Conservation (phyloP, 306 rosid genomes). For the Quercus dentata region DNA sequence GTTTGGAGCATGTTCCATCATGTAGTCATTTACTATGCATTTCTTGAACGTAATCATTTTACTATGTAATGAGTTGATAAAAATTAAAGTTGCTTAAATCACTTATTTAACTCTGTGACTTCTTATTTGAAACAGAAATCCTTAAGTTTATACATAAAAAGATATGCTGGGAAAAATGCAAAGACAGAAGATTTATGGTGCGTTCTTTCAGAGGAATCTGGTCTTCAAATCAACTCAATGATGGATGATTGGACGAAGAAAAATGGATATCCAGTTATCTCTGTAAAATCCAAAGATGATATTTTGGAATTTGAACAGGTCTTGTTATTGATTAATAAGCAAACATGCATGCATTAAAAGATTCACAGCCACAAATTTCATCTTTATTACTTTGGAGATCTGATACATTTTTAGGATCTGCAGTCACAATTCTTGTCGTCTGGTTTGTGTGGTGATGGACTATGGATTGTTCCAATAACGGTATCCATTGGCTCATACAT, state of each 20-base stretch:
- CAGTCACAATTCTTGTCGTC: constrained; percentile 56
- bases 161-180: constrained; percentile 53
- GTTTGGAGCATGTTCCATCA: not conserved
- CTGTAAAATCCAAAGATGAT: constrained; percentile 34
- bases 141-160: constrained; percentile 42
- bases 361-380: not conserved
- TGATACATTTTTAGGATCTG: constrained; percentile 23
- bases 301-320: constrained; percentile 60
- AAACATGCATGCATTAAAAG: not conserved
- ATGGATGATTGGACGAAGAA: constrained; percentile 64
- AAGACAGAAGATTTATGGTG: constrained; percentile 62
- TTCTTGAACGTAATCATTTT: not conserved
- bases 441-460: constrained; percentile 36
- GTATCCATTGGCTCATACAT: constrained; percentile 48
- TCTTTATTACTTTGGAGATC: not conserved
- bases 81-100: not conserved
- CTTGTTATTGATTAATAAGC: constrained; percentile 4
- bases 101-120: constrained; percentile 1
- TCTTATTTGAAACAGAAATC: constrained; percentile 46
- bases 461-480: constrained; percentile 60
- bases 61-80: not conserved
- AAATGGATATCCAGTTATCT: constrained; percentile 62
- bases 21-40: not conserved
- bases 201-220: constrained; percentile 55
- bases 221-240: constrained; percentile 39